Evolutionary conservation across 2,329 filamentous ascomycete species (phyloP).

Genomic region (Sporothrix curviconia): DNA sequence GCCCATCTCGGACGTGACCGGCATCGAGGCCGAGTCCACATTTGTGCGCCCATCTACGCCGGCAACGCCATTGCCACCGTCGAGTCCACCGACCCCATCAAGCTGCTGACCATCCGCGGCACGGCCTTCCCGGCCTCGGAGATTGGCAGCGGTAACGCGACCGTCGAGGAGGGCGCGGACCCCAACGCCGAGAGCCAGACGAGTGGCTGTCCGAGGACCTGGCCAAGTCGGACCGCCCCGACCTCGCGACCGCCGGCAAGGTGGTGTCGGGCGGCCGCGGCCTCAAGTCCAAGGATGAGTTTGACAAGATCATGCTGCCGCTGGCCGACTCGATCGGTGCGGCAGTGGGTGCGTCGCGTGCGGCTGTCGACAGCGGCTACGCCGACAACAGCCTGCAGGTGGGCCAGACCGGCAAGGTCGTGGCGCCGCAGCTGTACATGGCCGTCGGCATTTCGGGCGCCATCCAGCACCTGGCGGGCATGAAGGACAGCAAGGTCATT

Average conservation of each 20-base stretch:
- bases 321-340: constrained; percentile 88
- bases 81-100: constrained; percentile 77
- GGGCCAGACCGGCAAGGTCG: constrained; percentile 97
- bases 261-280: constrained; percentile 93
- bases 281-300: constrained; percentile 96
- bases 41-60: constrained; percentile 97
- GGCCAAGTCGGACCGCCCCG: constrained; percentile 86
- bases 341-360: constrained; percentile 91
- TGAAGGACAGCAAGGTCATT: constrained; percentile 99
- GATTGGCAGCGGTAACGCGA: constrained; percentile 52
- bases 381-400: constrained; percentile 98
- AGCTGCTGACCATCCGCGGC: constrained; percentile 86
- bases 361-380: constrained; percentile 93
- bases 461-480: constrained; percentile 95
- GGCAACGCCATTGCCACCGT: constrained; percentile 96
- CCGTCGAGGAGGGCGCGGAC: constrained; percentile 75
- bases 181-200: constrained; percentile 66
- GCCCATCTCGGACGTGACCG: constrained; percentile 87
- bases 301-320: constrained; percentile 85
- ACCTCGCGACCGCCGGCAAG: constrained; percentile 78
- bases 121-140: constrained; percentile 80
- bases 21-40: constrained; percentile 81
- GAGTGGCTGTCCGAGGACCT: constrained; percentile 95
- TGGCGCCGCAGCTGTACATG: constrained; percentile 90
- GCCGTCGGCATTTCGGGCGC: constrained; percentile 94